phyloP scores from a whole-genome alignment of 129 eudicot genomes.

The Saussurea involucrata region DNA sequence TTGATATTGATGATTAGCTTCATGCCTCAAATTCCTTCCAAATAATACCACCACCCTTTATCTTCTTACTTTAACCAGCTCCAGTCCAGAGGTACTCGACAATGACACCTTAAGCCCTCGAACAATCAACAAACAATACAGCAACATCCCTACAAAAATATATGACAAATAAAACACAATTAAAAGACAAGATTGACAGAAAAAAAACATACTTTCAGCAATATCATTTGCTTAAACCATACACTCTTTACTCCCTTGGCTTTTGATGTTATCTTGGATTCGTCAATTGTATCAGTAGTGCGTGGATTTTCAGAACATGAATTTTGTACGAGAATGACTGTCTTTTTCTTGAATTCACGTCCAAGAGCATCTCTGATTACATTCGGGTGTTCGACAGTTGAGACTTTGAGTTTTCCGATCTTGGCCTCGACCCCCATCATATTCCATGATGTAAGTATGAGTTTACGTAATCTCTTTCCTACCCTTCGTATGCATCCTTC shows the following conservation, averaged over 20 bases:
- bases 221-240: not conserved
- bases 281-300: not conserved
- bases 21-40: too few relatives aligned
- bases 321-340: not conserved
- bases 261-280: too few relatives aligned
- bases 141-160: not conserved
- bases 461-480: not conserved
- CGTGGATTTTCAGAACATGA: not conserved
- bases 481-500: not conserved
- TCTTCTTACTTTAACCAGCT: not conserved
- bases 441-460: not conserved
- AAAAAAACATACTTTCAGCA: not conserved
- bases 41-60: not conserved
- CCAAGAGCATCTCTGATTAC: not conserved
- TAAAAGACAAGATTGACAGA: not conserved
- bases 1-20: too few relatives aligned
- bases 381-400: not conserved
- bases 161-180: not conserved
- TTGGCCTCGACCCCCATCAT: not conserved
- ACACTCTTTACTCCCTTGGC: not conserved
- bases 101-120: not conserved
- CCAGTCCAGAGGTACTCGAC: not conserved
- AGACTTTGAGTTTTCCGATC: not conserved
- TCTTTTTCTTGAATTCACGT: not conserved
- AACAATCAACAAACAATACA: not conserved